A percentile compares a stretch with the other conserved stretches of the same genome.
Evolutionary conservation across 192 early-diverging fungal species (phyloP).

Genomic region (Chytriomyces confervae): DNA sequence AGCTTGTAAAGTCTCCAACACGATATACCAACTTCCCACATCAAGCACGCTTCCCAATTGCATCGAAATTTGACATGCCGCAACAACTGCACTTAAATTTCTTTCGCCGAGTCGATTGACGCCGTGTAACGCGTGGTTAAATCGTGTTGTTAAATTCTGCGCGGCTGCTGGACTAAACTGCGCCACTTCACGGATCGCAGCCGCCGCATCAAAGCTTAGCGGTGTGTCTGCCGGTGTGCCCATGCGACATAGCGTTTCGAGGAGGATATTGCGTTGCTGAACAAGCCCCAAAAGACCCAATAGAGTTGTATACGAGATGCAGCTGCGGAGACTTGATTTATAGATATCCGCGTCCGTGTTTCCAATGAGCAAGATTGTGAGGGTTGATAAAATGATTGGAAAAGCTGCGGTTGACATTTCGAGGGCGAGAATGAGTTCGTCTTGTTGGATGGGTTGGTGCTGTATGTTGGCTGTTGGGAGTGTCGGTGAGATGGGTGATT

Average conservation of each 20-base stretch:
- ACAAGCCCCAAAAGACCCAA: constrained; percentile 79
- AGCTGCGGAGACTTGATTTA: constrained; percentile 68
- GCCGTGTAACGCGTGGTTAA: neutral
- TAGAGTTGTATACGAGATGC: constrained; percentile 76
- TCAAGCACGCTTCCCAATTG: constrained; percentile 77
- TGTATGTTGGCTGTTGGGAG: too few relatives aligned
- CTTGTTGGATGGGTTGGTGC: constrained; percentile 25
- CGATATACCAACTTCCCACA: constrained; percentile 79
- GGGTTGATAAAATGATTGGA: constrained; percentile 76
- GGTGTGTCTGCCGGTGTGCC: constrained; percentile 62
- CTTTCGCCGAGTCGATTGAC: constrained; percentile 65
- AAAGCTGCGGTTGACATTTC: constrained; percentile 83
- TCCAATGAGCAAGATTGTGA: constrained; percentile 76
- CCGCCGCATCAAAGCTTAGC: constrained; percentile 17
- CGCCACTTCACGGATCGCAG: constrained; percentile 21
- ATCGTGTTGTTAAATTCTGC: constrained; percentile 21
- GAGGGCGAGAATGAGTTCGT: constrained; percentile 64
- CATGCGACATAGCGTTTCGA: constrained; percentile 83
- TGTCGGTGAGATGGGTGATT: too few relatives aligned
- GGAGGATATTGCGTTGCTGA: constrained; percentile 84
- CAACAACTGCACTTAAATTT: constrained; percentile 78
- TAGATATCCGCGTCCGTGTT: constrained; percentile 88
- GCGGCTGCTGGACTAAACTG: constrained; percentile 2
- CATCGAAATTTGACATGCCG: constrained; percentile 72
- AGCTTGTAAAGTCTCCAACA: constrained; percentile 88